Evolutionary conservation across 2,329 filamentous ascomycete genomes (phyloP), one percentile per base, ranked within the genome.

Genomic region (Fusarium oligoseptatum): DNA sequence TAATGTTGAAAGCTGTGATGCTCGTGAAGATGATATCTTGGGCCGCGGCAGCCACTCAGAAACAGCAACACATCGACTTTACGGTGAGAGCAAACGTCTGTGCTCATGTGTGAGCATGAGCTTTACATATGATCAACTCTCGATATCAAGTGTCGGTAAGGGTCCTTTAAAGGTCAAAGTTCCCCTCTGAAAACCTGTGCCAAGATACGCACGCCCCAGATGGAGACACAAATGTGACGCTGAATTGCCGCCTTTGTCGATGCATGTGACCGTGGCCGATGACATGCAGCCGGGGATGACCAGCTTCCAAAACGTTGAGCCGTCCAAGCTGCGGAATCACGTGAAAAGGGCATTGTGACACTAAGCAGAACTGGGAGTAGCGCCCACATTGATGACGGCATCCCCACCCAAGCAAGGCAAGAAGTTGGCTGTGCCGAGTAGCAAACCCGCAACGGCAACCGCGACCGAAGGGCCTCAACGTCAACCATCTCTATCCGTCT

Each of bases 341-440:
- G 77, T 78, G 75, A 48, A 64, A 45, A 52, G 48, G 11, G 39
- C n/a, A 64, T 34, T 32, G 12, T 10, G 36, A 45, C 67, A 74
- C 76, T 79, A 76, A 70, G 50, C 56, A 56, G 48, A 29, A 64
- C 66, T 56, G 34, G 48, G 67, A 48, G 57, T 76, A 77, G 77
- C 74, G 77, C 71, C 67, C 72, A 74, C 75, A 75, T 73, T 69
- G 76, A 79, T 78, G 77, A 78, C 77, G 78, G 74, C 73, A 76
- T 75, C 72, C 72, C 76, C 72, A 76, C 77, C 39, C 66, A 72
- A 75, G 68, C 70, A 77, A 75, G 73, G 68, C 63, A 75, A 72
- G 71, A 73, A 73, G 70, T 73, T 75, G 71, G 67, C 72, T 68
- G 66, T 76, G 68, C 74, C 57, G 60, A 27, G 34, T 70, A 50